phyloP scores from a whole-genome alignment of 768 basidiomycete genomes.

The Leccinellum luteum region DNA sequence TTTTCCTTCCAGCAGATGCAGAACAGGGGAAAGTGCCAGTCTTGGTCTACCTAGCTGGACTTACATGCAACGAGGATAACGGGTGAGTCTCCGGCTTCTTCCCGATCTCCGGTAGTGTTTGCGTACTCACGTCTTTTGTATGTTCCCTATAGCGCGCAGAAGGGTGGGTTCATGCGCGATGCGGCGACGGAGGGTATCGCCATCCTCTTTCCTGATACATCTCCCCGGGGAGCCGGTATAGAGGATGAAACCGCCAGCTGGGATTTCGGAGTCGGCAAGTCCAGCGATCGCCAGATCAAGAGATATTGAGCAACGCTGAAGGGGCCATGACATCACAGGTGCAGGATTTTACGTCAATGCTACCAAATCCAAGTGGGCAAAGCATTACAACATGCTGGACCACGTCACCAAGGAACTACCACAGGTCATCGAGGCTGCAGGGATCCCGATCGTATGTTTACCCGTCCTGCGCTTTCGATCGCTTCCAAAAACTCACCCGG shows the following conservation, averaged over 20 bases:
- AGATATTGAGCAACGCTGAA: conserved; percentile 2
- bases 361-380: conserved; percentile 67
- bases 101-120: background rate
- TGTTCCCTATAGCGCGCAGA: conserved; percentile 64
- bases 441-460: conserved; percentile 69
- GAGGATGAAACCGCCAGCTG: conserved; percentile 78
- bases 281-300: background rate
- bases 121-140: background rate
- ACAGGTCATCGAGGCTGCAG: conserved; percentile 65
- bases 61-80: conserved; percentile 92
- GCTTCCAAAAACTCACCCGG: background rate
- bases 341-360: conserved; percentile 98
- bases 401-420: conserved; percentile 86
- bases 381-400: conserved; percentile 86
- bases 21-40: conserved; percentile 59
- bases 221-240: conserved; percentile 87
- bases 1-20: conserved; percentile 76
- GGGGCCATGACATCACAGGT: conserved; percentile 29
- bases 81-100: conserved; percentile 48
- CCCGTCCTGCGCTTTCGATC: background rate
- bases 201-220: conserved; percentile 90
- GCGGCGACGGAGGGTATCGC: conserved; percentile 87
- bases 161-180: conserved; percentile 87
- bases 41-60: conserved; percentile 83
- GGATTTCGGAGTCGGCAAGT: conserved; percentile 84